Evolutionary conservation across 192 early-diverging fungal species (phyloP).

Genomic region (Backusella mclennaniae): DNA sequence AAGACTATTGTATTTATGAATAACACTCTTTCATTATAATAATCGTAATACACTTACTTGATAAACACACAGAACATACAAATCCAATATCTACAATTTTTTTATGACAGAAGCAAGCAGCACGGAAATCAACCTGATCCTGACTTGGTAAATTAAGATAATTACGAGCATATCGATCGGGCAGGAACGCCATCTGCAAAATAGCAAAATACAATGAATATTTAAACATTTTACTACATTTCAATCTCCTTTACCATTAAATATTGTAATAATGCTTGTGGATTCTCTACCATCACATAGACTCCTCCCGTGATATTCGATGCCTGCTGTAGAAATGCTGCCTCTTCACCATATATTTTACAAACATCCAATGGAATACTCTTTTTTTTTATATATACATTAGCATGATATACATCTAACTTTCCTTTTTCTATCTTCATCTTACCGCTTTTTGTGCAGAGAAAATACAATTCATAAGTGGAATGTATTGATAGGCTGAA

Average conservation of each 20-base stretch:
- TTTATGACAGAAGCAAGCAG: conserved; percentile 98
- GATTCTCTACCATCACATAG: conserved; percentile 72
- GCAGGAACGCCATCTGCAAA: conserved; percentile 70
- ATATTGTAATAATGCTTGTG: conserved; percentile 75
- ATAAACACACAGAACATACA: conserved; percentile 98
- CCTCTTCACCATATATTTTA: conserved; percentile 72
- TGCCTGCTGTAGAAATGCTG: conserved; percentile 93
- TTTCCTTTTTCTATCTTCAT: no score
- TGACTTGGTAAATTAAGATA: conserved; percentile 72
- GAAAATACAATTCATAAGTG: conserved; percentile 98
- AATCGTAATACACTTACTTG: conserved; percentile 57
- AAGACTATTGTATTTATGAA: conserved; percentile 44
- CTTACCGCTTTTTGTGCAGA: conserved; percentile 86
- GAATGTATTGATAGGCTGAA: conserved; percentile 85
- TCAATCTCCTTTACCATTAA: conserved; percentile 64
- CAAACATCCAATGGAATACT: conserved; percentile 90
- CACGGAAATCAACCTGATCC: conserved; percentile 87
- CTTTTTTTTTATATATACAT: conserved; percentile 37
- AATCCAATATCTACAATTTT: conserved; percentile 88
- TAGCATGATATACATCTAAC: no score
- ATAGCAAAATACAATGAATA: neutral
- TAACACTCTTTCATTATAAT: no score
- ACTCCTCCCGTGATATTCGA: conserved; percentile 85
- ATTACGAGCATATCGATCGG: conserved; percentile 73
- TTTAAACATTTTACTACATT: neutral